phyloP scores from a whole-genome alignment of 2,329 filamentous ascomycete genomes.

The Pseudopyrenochaeta lycopersici region DNA sequence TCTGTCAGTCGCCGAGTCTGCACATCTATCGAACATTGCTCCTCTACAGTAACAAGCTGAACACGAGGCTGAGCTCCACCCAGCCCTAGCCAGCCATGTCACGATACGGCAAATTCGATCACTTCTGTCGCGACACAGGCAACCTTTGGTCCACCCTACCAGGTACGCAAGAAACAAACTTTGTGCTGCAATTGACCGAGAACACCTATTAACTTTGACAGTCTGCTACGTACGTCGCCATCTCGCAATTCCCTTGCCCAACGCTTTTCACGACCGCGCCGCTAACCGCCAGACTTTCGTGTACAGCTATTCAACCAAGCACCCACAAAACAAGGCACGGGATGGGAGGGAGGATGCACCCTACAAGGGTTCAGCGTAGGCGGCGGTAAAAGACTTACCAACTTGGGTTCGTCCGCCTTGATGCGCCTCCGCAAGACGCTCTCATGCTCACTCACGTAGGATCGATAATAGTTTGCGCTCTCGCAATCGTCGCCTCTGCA shows the following conservation, averaged over 20 bases:
- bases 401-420: slow-evolving; percentile 72
- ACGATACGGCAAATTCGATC: slow-evolving; percentile 49
- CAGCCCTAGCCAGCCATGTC: slow-evolving; percentile 39
- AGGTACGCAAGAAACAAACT: slow-evolving; percentile 37
- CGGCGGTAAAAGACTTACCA: slow-evolving; percentile 73
- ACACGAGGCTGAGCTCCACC: slow-evolving; percentile 37
- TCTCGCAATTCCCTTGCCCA: slow-evolving; percentile 11
- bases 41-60: slow-evolving; percentile 20
- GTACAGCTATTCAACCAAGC: slow-evolving; percentile 70
- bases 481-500: slow-evolving; percentile 74
- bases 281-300: slow-evolving; percentile 36
- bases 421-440: slow-evolving; percentile 9
- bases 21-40: slow-evolving; percentile 15
- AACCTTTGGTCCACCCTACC: slow-evolving; percentile 51
- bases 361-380: slow-evolving; percentile 79
- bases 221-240: slow-evolving; percentile 59
- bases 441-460: slow-evolving; percentile 61
- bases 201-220: slow-evolving; percentile 35
- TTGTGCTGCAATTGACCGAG: slow-evolving; percentile 11
- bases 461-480: slow-evolving; percentile 82
- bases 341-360: slow-evolving; percentile 71
- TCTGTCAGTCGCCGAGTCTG: slow-evolving; percentile 8
- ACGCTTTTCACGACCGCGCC: slow-evolving; percentile 18
- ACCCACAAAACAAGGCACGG: slow-evolving; percentile 68
- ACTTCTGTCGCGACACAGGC: slow-evolving; percentile 62